Conservation (phyloP, 805 yeast species). For the Yarrowia sp. region DNA sequence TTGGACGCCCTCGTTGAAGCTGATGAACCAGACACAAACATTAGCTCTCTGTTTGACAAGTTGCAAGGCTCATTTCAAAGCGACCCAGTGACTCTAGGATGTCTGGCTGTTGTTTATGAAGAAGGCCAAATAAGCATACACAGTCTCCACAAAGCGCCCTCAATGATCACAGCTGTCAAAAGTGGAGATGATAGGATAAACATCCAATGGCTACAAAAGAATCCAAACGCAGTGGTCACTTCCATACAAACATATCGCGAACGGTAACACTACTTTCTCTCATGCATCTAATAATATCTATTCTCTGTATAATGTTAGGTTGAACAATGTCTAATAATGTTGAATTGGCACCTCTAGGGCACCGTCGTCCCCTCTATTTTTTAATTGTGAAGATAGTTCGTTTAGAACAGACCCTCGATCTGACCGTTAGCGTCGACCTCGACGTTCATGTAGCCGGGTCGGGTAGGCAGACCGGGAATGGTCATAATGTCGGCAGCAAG, state of each 20-base stretch:
- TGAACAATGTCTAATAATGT: slow-evolving; percentile 35
- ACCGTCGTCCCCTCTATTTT: neutral
- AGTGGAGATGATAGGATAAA: slow-evolving; percentile 1
- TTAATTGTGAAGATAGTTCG: neutral
- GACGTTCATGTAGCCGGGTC: slow-evolving; percentile 95
- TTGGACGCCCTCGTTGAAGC: slow-evolving; percentile 10
- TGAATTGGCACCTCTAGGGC: slow-evolving; percentile 14
- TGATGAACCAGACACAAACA: neutral
- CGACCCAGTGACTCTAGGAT: slow-evolving; percentile 18
- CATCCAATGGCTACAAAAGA: slow-evolving; percentile 19
- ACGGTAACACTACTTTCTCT: neutral
- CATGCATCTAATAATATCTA: slow-evolving; percentile 2
- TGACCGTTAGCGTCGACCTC: slow-evolving; percentile 90
- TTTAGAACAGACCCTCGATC: slow-evolving; percentile 86
- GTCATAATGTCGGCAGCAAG: slow-evolving; percentile 97
- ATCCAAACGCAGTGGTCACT: neutral
- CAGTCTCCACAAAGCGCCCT: slow-evolving; percentile 19
- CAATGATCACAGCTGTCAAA: slow-evolving; percentile 8
- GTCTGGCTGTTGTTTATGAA: slow-evolving; percentile 15
- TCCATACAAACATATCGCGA: slow-evolving; percentile 11
- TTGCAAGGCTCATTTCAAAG: slow-evolving; percentile 20
- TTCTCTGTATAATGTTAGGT: slow-evolving; percentile 33
- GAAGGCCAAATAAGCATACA: slow-evolving; percentile 9
- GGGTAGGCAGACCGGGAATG: slow-evolving; percentile 95
- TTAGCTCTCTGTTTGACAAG: neutral